Percentiles rank a stretch among this genome's conserved stretches.
phyloP scores from a whole-genome alignment of 2,329 filamentous ascomycete genomes.

The Nothophoma quercina region DNA sequence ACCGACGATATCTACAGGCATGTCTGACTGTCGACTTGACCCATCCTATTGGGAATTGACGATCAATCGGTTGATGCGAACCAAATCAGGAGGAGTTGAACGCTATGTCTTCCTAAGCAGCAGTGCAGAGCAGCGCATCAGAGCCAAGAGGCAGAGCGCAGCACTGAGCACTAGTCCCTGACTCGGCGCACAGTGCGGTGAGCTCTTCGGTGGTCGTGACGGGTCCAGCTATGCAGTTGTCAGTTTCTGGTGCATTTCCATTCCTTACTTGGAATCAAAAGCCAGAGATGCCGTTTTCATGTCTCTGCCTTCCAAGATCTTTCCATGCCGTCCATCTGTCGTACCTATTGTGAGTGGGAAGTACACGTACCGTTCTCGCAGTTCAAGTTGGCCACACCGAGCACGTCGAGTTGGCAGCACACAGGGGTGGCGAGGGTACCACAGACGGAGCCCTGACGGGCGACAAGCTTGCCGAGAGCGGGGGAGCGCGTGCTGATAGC shows the following conservation, averaged over 20 bases:
- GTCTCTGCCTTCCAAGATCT: too few species aligned
- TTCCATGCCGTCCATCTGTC: too few species aligned
- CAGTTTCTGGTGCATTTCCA: background rate
- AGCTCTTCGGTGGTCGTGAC: constrained; percentile 22
- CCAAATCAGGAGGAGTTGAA: too few species aligned
- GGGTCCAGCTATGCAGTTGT: constrained; percentile 13
- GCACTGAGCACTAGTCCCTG: constrained; percentile 27
- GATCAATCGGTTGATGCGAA: too few species aligned
- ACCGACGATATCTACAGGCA: too few species aligned
- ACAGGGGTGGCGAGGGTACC: constrained; percentile 21
- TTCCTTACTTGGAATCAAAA: too few species aligned
- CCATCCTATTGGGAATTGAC: too few species aligned
- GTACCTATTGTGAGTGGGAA: background rate
- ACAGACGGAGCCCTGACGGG: constrained; percentile 23
- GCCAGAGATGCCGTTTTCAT: too few species aligned
- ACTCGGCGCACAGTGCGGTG: constrained; percentile 21
- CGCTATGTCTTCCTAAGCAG: constrained; percentile 4
- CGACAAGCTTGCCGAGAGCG: constrained; percentile 1
- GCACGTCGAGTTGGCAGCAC: constrained; percentile 29
- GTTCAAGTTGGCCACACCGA: constrained; percentile 26
- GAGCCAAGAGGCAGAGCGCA: constrained; percentile 24
- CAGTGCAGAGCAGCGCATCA: constrained; percentile 27
- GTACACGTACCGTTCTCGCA: constrained; percentile 26
- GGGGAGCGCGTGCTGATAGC: constrained; percentile 14
- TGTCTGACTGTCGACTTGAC: too few species aligned